Evolutionary conservation across 164 flowering plant genomes (phyloP).

Genomic region (Litsea cubeba): DNA sequence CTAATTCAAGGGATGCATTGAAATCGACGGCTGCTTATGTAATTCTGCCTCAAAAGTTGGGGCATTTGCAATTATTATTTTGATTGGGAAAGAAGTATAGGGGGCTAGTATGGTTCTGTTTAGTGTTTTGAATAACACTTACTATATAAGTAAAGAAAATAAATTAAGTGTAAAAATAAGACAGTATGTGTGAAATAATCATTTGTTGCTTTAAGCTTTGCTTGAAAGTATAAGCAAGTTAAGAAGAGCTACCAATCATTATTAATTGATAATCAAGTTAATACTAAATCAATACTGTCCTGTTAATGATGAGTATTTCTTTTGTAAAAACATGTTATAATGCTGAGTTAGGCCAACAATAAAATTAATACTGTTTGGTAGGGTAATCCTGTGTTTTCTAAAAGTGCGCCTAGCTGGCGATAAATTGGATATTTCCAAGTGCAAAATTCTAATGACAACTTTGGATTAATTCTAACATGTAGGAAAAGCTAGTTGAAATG

Average conservation of each 20-base stretch:
- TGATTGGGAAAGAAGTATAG: neutral
- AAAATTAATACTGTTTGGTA: no score
- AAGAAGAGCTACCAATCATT: neutral
- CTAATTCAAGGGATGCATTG: conserved; percentile 6
- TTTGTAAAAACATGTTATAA: no score
- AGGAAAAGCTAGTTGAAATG: no score
- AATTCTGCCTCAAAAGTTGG: neutral
- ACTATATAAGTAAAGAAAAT: neutral
- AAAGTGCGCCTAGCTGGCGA: no score
- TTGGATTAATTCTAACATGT: no score
- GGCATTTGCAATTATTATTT: neutral
- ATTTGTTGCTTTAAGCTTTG: neutral
- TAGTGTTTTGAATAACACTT: neutral
- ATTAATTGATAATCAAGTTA: conserved; percentile 1
- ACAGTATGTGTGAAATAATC: neutral
- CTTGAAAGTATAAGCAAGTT: neutral
- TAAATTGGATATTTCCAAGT: no score
- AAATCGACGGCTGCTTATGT: neutral
- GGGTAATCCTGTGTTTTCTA: no score
- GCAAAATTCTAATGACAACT: no score
- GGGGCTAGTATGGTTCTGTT: neutral
- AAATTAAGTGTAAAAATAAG: neutral
- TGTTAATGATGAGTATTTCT: neutral
- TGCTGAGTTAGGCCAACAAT: no score
- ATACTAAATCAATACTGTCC: neutral